Evolutionary conservation across 2,329 filamentous ascomycete species (phyloP), one percentile per base, ranked within the genome.

Genomic region (Fusarium humuli): DNA sequence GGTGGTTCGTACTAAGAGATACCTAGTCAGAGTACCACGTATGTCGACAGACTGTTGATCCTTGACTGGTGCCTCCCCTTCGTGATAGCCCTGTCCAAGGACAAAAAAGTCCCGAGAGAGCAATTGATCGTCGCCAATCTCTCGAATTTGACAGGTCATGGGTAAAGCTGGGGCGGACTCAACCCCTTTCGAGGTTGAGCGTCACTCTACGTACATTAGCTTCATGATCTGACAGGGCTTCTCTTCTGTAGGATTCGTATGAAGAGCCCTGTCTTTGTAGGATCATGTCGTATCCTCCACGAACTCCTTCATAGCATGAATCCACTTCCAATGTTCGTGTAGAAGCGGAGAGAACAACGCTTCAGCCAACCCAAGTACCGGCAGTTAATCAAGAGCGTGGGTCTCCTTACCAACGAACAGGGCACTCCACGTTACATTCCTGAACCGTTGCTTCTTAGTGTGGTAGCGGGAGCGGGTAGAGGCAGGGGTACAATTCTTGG

Each of bases 61-160:
- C 9, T 7, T 57, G 5, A 23, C 25, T 49, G 20, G 14, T 7
- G 13, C 1, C 30, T 25, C 25, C 23, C 34, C 16, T 9, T 10
- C 5, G 5, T 18, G 11, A 8, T n/a, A 45, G 13, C n/a, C 29
- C 13, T 42, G 41, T 14, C 32, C 8, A 16, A 16, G 8, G 18
- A 18, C 22, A 6, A 3, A 18, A 3, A 7, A n/a, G 11, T 37
- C 34, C 14, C 20, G 41, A 67, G 40, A 67, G 32, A 46, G 63
- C 49, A 57, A 62, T 34, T 40, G 64, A 67, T 67, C 49, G 23
- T 62, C 64, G 45, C 52, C 30, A 62, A 62, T 47, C 56, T 61
- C 49, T 56, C 30, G 25, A 16, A 8, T 3, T 14, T n/a, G 11
- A 14, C 20, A 50, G 32, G 46, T 5, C 45, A 61, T 6, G 20